A percentile compares a stretch with the other conserved stretches of the same genome.
Conservation (phyloP, 345 rosid species). For the Rhodamnia rubescens region DNA sequence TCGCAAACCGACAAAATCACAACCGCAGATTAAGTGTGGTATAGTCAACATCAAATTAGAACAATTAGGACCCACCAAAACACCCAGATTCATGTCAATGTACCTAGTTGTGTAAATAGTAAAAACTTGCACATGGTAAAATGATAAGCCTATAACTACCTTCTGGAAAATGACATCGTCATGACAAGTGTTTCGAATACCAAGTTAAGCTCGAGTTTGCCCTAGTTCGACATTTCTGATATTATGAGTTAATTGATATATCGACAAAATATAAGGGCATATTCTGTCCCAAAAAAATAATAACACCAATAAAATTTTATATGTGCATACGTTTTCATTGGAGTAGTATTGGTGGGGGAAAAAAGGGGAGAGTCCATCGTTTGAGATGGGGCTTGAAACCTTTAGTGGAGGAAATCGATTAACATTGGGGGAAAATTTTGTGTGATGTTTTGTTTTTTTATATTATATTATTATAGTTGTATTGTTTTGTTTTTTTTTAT, state of each 20-base stretch:
- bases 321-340: not conserved
- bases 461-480: too few species aligned
- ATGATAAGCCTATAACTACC: not conserved
- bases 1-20: not conserved
- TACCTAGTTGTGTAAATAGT: not conserved
- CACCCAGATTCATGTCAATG: not conserved
- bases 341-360: too few species aligned
- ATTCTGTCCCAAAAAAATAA: not conserved
- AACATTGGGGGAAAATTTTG: too few species aligned
- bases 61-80: not conserved
- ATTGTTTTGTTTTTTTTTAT: too few species aligned
- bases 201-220: not conserved
- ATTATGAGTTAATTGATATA: not conserved
- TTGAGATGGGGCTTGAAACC: too few species aligned
- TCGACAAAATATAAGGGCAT: not conserved
- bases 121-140: not conserved
- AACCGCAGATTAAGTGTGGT: not conserved
- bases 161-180: not conserved
- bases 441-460: too few species aligned
- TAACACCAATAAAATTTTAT: not conserved
- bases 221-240: not conserved
- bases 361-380: too few species aligned
- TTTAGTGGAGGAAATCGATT: too few species aligned
- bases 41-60: not conserved
- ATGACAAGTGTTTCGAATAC: not conserved